phyloP scores from a whole-genome alignment of 257 asterid species.

The Gentiana dahurica region DNA sequence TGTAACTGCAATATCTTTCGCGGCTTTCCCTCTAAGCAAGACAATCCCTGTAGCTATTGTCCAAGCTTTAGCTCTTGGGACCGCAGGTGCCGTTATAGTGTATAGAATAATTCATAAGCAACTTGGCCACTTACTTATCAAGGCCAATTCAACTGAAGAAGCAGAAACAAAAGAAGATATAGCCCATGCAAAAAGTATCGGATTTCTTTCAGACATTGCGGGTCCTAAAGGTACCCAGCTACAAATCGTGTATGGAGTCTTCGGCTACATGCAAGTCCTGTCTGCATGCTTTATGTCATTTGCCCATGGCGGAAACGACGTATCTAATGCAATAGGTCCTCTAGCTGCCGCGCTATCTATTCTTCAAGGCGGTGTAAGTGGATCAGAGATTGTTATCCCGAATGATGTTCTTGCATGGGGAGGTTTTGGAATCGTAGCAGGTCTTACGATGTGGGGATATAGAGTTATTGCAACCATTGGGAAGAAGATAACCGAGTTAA shows the following conservation, averaged over 20 bases:
- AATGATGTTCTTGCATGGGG: conserved; percentile 91
- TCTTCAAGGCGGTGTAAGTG: conserved; percentile 63
- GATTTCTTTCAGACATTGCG: conserved; percentile 76
- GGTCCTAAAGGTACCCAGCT: conserved; percentile 91
- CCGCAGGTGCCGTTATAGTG: conserved; percentile 50
- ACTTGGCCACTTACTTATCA: conserved; percentile 76
- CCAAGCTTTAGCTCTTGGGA: conserved; percentile 68
- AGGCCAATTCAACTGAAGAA: conserved; percentile 23
- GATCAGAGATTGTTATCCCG: conserved; percentile 62
- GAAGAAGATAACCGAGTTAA: conserved; percentile 84
- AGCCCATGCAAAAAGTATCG: conserved; percentile 24
- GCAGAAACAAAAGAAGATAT: conserved; percentile 30
- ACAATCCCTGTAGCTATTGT: conserved; percentile 28
- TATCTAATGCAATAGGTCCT: conserved; percentile 90
- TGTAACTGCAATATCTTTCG: conserved; percentile 59
- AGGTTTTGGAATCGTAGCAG: conserved; percentile 92
- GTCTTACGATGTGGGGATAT: conserved; percentile 82
- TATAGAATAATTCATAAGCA: conserved; percentile 52
- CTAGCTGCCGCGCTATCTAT: conserved; percentile 79
- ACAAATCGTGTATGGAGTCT: conserved; percentile 80
- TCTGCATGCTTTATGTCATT: conserved; percentile 98
- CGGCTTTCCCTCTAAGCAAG: conserved; percentile 78
- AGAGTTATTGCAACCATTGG: conserved; percentile 83
- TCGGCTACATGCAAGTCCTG: conserved; percentile 83
- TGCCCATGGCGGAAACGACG: conserved; percentile 98